Percentiles rank a stretch among this genome's conserved stretches.
These are phyloP conservation scores for Arthroderma uncinatum DNA, from an alignment of 2,329 filamentous ascomycete species.

Conservation along the genomic window DNA sequence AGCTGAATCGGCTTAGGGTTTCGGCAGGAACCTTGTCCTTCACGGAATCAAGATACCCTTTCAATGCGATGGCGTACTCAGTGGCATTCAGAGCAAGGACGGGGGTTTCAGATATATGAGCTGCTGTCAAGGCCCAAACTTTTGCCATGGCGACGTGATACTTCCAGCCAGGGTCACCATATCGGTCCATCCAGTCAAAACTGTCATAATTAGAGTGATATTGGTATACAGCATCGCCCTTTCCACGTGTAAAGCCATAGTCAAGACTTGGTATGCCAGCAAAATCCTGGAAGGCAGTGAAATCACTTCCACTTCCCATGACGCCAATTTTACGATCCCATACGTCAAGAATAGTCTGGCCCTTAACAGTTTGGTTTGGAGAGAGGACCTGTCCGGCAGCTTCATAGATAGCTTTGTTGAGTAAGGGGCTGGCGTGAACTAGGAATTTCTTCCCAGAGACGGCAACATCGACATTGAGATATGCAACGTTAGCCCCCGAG, in stretches of 20 bases:
- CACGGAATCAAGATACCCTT: conserved; percentile 30
- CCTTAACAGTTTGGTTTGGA: conserved; percentile 61
- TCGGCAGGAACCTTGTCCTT: conserved; percentile 17
- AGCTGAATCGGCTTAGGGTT: conserved; percentile 24
- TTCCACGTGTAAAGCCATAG: conserved; percentile 44
- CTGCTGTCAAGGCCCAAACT: conserved; percentile 51
- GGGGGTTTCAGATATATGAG: conserved; percentile 50
- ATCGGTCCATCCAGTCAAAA: conserved; percentile 72
- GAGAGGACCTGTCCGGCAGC: conserved; percentile 53
- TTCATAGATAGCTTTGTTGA: conserved; percentile 62
- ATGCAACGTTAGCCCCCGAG: conserved; percentile 59
- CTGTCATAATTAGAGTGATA: conserved; percentile 80
- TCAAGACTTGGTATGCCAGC: conserved; percentile 57
- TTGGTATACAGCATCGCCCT: conserved; percentile 49
- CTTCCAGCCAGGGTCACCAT: conserved; percentile 53
- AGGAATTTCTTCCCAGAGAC: conserved; percentile 53
- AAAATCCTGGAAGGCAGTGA: conserved; percentile 63
- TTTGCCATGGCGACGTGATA: conserved; percentile 56
- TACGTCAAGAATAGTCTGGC: conserved; percentile 57
- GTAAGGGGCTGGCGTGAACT: conserved; percentile 59
- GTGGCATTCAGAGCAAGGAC: conserved; percentile 54
- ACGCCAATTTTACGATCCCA: conserved; percentile 53
- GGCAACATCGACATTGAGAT: conserved; percentile 76
- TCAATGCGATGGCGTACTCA: conserved; percentile 51
- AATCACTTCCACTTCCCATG: conserved; percentile 64